Conservation (phyloP, 1,139 yeast species). For the Pichia sp. region DNA sequence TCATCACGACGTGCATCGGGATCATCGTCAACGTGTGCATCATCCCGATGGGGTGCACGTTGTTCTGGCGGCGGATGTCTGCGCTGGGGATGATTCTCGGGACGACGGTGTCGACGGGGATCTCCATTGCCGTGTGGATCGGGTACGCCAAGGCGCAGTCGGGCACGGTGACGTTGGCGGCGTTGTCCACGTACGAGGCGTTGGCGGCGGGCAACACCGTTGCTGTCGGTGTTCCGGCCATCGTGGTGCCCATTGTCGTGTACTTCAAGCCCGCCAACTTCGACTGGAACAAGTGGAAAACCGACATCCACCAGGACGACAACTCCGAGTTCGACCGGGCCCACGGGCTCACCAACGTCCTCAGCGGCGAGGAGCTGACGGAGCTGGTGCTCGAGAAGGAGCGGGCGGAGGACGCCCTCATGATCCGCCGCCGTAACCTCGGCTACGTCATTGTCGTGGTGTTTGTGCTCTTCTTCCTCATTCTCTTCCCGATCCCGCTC, state of each 20-base stretch:
- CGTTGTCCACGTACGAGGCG: constrained; percentile 42
- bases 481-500: constrained; percentile 35
- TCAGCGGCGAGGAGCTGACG: constrained; percentile 34
- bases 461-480: constrained; percentile 27
- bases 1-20: constrained; percentile 82
- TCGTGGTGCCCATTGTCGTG: constrained; percentile 66
- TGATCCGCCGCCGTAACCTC: constrained; percentile 26
- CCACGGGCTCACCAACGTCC: constrained; percentile 29
- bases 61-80: constrained; percentile 67
- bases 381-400: constrained; percentile 23
- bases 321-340: constrained; percentile 46
- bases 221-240: constrained; percentile 69
- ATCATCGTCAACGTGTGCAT: constrained; percentile 84
- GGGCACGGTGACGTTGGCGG: constrained; percentile 53
- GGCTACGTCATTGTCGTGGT: constrained; percentile 27
- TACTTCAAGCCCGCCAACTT: constrained; percentile 69
- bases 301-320: constrained; percentile 54
- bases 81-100: constrained; percentile 53
- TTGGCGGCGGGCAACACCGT: constrained; percentile 49
- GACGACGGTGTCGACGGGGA: constrained; percentile 58
- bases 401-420: constrained; percentile 25
- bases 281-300: constrained; percentile 60
- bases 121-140: constrained; percentile 66
- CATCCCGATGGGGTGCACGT: constrained; percentile 65
- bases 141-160: constrained; percentile 52